These are phyloP conservation scores for Dendrobium chrysotoxum DNA, from an alignment of 106 monocot genomes.

Conservation along the genomic window DNA sequence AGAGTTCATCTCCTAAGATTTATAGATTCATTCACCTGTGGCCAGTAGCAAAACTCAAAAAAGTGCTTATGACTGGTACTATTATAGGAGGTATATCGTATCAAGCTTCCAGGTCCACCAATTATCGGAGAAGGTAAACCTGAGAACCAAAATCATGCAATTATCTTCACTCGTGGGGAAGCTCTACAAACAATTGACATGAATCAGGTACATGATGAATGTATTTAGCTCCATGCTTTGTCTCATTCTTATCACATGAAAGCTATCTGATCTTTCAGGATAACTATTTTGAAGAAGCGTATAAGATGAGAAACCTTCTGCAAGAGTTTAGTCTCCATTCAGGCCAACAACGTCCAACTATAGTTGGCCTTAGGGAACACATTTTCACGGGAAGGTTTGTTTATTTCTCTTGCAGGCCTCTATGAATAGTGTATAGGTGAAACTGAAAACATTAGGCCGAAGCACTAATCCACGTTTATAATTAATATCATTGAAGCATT, in stretches of 20 bases:
- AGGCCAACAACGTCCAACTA: slow-evolving; percentile 42
- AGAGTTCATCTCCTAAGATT: too few relatives aligned
- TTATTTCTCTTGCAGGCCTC: not conserved
- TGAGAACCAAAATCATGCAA: slow-evolving; percentile 83
- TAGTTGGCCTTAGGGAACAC: slow-evolving; percentile 76
- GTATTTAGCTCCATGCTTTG: not conserved
- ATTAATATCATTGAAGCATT: not conserved
- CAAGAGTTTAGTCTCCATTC: slow-evolving; percentile 50
- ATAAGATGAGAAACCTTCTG: slow-evolving; percentile 76
- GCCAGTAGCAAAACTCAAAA: not conserved
- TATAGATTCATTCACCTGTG: not conserved
- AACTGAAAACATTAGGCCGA: not conserved
- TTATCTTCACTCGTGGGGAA: slow-evolving; percentile 79
- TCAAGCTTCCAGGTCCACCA: slow-evolving; percentile 75
- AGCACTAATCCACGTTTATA: not conserved
- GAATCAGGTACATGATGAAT: slow-evolving; percentile 50
- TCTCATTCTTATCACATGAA: not conserved
- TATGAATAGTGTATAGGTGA: not conserved
- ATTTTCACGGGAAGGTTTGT: slow-evolving; percentile 78
- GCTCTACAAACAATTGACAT: slow-evolving; percentile 83
- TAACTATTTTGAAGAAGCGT: slow-evolving; percentile 73
- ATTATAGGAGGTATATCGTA: slow-evolving; percentile 67
- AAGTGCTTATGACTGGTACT: not conserved
- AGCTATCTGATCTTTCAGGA: slow-evolving; percentile 32
- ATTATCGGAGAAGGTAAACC: slow-evolving; percentile 87